Evolutionary conservation across 2,329 filamentous ascomycete species (phyloP).

Genomic region (Hypocreales sp.): DNA sequence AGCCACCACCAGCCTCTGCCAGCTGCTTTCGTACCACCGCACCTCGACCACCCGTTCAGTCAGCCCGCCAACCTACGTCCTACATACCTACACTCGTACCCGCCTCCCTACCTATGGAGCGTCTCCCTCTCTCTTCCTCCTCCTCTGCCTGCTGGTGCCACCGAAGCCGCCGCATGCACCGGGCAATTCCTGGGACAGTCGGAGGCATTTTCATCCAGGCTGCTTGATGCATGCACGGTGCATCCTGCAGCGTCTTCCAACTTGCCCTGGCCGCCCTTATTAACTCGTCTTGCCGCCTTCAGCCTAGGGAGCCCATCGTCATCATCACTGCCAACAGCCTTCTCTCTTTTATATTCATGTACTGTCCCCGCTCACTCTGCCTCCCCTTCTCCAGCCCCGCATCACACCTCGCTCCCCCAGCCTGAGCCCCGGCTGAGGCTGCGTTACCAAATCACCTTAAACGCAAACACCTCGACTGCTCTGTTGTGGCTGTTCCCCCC

Average conservation of each 20-base stretch:
- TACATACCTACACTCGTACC: too few species aligned
- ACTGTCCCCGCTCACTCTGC: constrained; percentile 1
- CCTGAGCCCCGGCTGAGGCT: constrained; percentile 2
- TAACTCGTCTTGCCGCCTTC: constrained; percentile 1
- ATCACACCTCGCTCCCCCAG: constrained; percentile 3
- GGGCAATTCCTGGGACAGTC: background rate
- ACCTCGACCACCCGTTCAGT: background rate
- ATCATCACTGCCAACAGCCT: constrained; percentile 1
- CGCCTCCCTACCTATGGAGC: too few species aligned
- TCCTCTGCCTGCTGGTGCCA: background rate
- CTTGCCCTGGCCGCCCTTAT: constrained; percentile 1
- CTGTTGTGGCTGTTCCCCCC: background rate
- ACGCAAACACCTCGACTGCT: background rate
- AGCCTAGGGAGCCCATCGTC: background rate
- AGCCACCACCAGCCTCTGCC: background rate
- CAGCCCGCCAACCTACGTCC: background rate
- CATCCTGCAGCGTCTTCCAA: constrained; percentile 3
- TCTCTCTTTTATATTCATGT: constrained; percentile 1
- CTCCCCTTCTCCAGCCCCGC: constrained; percentile 1
- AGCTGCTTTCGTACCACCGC: background rate
- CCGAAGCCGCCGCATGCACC: constrained; percentile 1
- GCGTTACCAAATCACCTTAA: background rate
- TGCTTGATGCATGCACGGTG: constrained; percentile 3
- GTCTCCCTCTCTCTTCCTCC: background rate
- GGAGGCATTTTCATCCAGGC: constrained; percentile 4